These are phyloP conservation scores for Stagonosporopsis vannaccii DNA, from an alignment of 2,329 filamentous ascomycete species.

Conservation along the genomic window DNA sequence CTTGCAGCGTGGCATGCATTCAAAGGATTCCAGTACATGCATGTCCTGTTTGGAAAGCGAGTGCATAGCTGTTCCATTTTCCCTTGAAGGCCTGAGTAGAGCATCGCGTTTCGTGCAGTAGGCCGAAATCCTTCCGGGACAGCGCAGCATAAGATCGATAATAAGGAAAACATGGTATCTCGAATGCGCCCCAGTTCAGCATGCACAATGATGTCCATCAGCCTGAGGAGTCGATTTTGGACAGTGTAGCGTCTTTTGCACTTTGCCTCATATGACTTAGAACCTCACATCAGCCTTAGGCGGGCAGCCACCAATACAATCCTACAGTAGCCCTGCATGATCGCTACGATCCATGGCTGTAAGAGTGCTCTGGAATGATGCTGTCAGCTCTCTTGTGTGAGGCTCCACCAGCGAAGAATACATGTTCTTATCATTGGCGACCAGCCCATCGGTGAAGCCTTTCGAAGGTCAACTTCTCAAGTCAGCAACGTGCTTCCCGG, in stretches of 20 bases:
- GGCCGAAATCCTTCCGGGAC: slow-evolving; percentile 21
- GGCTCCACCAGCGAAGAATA: slow-evolving; percentile 8
- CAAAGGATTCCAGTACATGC: background rate
- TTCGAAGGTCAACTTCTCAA: slow-evolving; percentile 3
- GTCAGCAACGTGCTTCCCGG: slow-evolving; percentile 19
- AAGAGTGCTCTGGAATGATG: slow-evolving; percentile 27
- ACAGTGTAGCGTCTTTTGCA: slow-evolving; percentile 14
- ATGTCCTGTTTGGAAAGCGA: slow-evolving; percentile 14
- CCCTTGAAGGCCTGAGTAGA: background rate
- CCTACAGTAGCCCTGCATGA: slow-evolving; percentile 49
- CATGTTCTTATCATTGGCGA: slow-evolving; percentile 25
- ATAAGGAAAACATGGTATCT: background rate
- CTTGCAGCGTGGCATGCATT: slow-evolving; percentile 13
- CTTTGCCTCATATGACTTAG: slow-evolving; percentile 19
- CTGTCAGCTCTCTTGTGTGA: slow-evolving; percentile 32
- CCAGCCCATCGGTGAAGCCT: slow-evolving; percentile 12
- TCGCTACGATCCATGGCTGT: slow-evolving; percentile 31
- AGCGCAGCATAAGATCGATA: background rate
- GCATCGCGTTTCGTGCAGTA: slow-evolving; percentile 19
- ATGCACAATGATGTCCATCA: slow-evolving; percentile 15
- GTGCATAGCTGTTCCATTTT: slow-evolving; percentile 16
- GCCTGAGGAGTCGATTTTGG: background rate
- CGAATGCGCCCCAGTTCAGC: background rate
- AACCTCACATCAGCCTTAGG: slow-evolving; percentile 29
- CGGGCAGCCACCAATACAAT: slow-evolving; percentile 48